Evolutionary conservation across 352 stramenopile genomes (phyloP).

Genomic region (Elongisporangium undulatum): DNA sequence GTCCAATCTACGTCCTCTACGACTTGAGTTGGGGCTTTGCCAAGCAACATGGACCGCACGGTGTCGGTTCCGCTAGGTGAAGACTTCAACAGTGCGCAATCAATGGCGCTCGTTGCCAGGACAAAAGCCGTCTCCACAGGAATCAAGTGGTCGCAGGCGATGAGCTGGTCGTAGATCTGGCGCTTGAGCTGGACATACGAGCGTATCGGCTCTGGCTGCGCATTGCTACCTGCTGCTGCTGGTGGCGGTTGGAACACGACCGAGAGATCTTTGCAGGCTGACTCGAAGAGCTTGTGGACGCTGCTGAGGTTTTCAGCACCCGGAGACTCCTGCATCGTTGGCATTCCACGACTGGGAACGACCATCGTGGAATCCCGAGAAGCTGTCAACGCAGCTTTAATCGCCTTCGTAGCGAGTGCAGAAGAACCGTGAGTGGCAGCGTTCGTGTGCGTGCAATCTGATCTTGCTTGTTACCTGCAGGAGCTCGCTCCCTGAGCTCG

Average conservation of each 20-base stretch:
- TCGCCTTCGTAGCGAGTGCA: constrained; percentile 5
- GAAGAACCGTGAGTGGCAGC: constrained; percentile 6
- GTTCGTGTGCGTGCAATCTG: not conserved
- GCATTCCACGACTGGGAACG: not conserved
- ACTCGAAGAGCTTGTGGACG: constrained; percentile 10
- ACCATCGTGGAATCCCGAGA: constrained; percentile 6
- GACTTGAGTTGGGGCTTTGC: constrained; percentile 1
- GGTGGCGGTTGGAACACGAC: not conserved
- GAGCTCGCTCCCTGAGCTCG: constrained; percentile 1
- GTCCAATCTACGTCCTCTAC: constrained; percentile 16
- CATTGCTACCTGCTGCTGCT: not conserved
- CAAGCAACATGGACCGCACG: constrained; percentile 16
- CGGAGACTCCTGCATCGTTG: not conserved
- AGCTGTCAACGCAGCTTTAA: constrained; percentile 1
- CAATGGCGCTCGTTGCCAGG: constrained; percentile 1
- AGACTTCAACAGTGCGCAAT: constrained; percentile 6
- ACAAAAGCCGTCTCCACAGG: constrained; percentile 6
- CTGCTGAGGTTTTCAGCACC: not conserved
- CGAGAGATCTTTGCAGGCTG: not conserved
- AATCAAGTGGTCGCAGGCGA: constrained; percentile 26
- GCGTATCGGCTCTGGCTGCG: constrained; percentile 7
- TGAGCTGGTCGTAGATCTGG: constrained; percentile 14
- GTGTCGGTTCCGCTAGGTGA: constrained; percentile 13
- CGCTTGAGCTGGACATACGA: constrained; percentile 10
- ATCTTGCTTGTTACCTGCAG: not conserved